Base-by-base conservation (phyloP, 192 early-diverging fungal species). In the Coemansia sp. region DNA sequence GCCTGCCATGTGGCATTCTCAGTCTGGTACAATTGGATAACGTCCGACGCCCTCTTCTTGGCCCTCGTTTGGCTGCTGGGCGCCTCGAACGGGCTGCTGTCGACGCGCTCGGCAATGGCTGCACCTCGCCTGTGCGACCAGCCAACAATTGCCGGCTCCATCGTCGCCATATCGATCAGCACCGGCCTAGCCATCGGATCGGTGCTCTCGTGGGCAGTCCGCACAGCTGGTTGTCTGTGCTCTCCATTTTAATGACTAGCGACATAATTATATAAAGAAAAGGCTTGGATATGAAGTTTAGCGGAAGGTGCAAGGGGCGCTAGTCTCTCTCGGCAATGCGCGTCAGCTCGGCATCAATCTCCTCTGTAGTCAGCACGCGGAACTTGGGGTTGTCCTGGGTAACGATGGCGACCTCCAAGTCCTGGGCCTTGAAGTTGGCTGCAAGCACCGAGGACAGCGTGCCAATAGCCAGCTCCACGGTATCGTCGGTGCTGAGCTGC, bases 391-490 rank as follows among this genome's bases (percentile, higher is more conserved):
- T 81, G 32, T 91, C 88, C 56, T 84, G 83, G 24, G 88, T 90
- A 19, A 98, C 95, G 49, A 98, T 73, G 8, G 90, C 98, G 63
- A 99, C 86, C 76, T 99, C 98, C 68, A 99, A 86, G 68, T 99
- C 98, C n/a, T 87, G 84, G 19, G 94, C 86, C 84, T 99, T 99
- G 69, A 99, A 95, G 83, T 97, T 97, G 59, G 94, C 88, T 8
- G 95, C 89, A 39, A 99, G 86, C 9, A 96, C 92, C 27, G 89
- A 88, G 58, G 96, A 96, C 31, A 99, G 76, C 12, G 98, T 95
- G 19, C 92, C 95, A 67, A 99, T 93, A 4, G 96, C 98, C 61
- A 98, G 80, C 92, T 99, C 98, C 24, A 98, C 85, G 10, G 98
- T 91, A 38, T 98, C 96, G 38, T 97, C 94, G 36, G 85, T 81